A percentile compares a stretch with the other conserved stretches of the same genome.
Evolutionary conservation across 2,329 filamentous ascomycete species (phyloP).

Genomic region (Rachicladosporium sp.): DNA sequence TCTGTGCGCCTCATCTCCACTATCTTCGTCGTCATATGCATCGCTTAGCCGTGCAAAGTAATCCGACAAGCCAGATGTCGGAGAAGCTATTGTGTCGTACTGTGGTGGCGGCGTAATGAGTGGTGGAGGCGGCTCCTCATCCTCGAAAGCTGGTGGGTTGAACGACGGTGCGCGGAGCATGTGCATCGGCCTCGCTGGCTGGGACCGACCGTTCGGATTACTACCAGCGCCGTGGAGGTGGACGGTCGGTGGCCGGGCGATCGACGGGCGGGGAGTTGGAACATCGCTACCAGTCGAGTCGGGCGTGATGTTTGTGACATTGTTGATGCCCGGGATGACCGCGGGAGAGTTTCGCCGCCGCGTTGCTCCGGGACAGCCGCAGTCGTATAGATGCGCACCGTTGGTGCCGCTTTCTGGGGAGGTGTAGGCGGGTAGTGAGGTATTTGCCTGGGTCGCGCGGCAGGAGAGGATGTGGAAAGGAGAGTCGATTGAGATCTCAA

Average conservation of each 20-base stretch:
- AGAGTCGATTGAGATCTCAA: conserved; percentile 93
- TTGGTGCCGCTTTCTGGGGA: conserved; percentile 32
- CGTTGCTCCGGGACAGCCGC: conserved; percentile 57
- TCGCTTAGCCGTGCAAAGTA: conserved; percentile 75
- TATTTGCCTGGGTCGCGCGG: conserved; percentile 81
- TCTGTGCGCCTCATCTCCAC: conserved; percentile 11
- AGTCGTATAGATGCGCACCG: conserved; percentile 35
- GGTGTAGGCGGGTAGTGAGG: conserved; percentile 69
- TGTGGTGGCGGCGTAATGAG: conserved; percentile 70
- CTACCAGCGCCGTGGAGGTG: conserved; percentile 15
- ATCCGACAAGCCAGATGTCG: conserved; percentile 59
- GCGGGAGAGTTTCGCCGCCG: conserved; percentile 35
- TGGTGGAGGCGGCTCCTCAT: conserved; percentile 62
- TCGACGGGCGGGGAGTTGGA: conserved; percentile 28
- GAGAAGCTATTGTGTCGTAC: conserved; percentile 70
- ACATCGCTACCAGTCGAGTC: conserved; percentile 19
- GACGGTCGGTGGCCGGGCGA: conserved; percentile 38
- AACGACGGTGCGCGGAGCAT: conserved; percentile 73
- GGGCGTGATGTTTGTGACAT: conserved; percentile 15
- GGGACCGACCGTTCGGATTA: conserved; percentile 22
- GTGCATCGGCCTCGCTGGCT: conserved; percentile 60
- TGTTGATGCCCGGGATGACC: conserved; percentile 42
- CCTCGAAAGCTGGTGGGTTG: conserved; percentile 77
- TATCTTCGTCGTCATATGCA: conserved; percentile 40
- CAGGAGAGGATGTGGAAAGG: conserved; percentile 89